phyloP scores from a whole-genome alignment of 371 early-diverging fungal genomes.

The Nematocida minor region DNA sequence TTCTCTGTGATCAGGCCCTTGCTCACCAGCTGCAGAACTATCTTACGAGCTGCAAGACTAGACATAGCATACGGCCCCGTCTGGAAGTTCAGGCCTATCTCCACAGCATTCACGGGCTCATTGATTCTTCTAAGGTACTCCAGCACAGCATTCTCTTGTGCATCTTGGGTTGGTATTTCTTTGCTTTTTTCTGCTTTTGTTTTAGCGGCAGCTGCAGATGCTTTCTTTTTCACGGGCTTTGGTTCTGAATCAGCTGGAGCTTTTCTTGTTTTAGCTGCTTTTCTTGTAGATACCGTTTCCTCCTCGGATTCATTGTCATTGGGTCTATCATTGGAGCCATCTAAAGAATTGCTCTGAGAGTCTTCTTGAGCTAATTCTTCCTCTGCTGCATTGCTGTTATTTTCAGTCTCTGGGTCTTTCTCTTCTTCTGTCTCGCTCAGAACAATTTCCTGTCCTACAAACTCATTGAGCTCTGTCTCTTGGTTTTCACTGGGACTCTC shows the following conservation, averaged over 20 bases:
- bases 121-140: constrained; percentile 23
- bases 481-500: not conserved
- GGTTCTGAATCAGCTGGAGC: not conserved
- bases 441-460: not conserved
- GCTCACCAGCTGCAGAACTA: not conserved
- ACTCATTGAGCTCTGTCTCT: not conserved
- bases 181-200: not conserved
- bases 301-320: not conserved
- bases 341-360: not conserved
- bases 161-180: not conserved
- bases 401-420: not conserved
- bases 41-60: not conserved
- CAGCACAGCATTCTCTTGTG: not conserved
- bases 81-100: constrained; percentile 6
- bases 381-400: not conserved
- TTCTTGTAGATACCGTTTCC: not conserved
- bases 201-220: not conserved
- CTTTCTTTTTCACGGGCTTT: not conserved
- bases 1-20: not conserved
- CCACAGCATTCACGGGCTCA: constrained; percentile 14
- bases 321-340: not conserved
- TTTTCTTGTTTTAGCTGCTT: not conserved
- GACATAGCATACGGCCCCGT: not conserved
- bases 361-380: not conserved
- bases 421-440: not conserved